A percentile compares a stretch with the other conserved stretches of the same genome.
Evolutionary conservation across 2,329 filamentous ascomycete genomes (phyloP).

Genomic region (Davidsoniella eucalypti): DNA sequence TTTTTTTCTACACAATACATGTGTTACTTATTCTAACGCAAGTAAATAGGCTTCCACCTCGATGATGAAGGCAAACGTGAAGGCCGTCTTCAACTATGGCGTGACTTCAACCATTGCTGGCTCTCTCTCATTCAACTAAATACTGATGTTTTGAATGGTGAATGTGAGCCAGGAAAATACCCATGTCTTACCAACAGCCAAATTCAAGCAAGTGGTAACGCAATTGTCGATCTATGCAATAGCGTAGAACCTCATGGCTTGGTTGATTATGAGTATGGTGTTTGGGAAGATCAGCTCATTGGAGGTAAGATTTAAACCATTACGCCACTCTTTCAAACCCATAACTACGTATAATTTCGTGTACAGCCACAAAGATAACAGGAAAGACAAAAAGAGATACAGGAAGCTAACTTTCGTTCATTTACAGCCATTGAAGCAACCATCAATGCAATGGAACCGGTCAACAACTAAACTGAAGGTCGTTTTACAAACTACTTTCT

Average conservation of each 20-base stretch:
- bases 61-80: conserved; percentile 11
- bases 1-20: not conserved
- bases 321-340: too few relatives aligned
- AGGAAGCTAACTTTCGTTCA: too few relatives aligned
- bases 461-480: too few relatives aligned
- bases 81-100: conserved; percentile 74
- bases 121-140: conserved; percentile 69
- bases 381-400: too few relatives aligned
- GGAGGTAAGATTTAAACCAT: conserved; percentile 40
- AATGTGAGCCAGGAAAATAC: conserved; percentile 30
- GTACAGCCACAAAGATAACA: too few relatives aligned
- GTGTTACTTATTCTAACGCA: not conserved
- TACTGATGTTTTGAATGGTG: conserved; percentile 53
- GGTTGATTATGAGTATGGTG: conserved; percentile 92
- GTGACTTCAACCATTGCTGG: conserved; percentile 90
- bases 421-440: too few relatives aligned
- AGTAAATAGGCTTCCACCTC: conserved; percentile 11
- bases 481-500: too few relatives aligned
- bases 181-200: not conserved
- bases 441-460: too few relatives aligned
- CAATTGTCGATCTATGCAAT: conserved; percentile 71
- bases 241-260: conserved; percentile 79
- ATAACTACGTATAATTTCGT: too few relatives aligned
- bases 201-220: conserved; percentile 43
- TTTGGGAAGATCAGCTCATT: conserved; percentile 88